Conservation (phyloP, 345 rosid genomes). For the Boechera retrofracta region DNA sequence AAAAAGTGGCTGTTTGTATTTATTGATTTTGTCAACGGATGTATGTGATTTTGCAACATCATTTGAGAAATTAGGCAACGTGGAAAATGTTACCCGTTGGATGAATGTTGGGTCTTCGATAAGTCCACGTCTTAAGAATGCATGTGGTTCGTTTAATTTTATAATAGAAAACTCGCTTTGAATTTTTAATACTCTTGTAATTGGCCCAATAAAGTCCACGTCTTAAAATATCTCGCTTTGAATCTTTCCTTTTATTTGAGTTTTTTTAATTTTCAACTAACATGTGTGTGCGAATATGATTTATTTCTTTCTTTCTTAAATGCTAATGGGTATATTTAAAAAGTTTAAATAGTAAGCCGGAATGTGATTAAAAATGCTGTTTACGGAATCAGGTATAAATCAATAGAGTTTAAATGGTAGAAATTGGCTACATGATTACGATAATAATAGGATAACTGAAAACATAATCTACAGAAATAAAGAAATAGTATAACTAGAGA, state of each 20-base stretch:
- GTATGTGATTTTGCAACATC: background rate
- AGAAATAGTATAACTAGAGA: no score
- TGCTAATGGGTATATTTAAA: no score
- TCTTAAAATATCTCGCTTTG: no score
- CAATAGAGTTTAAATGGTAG: no score
- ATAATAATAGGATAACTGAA: no score
- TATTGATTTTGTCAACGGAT: background rate
- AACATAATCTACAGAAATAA: no score
- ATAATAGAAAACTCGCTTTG: background rate
- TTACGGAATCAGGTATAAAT: no score
- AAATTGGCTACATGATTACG: no score
- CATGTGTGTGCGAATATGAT: background rate
- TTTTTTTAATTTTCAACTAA: background rate
- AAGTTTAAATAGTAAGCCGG: background rate
- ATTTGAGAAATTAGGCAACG: background rate
- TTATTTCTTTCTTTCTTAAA: no score
- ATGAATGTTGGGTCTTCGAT: slow-evolving; percentile 6
- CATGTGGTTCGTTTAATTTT: background rate
- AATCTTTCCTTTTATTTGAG: background rate
- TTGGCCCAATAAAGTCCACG: background rate
- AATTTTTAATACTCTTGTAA: background rate
- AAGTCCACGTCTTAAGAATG: background rate
- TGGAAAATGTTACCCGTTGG: slow-evolving; percentile 6
- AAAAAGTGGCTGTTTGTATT: background rate
- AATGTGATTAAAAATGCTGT: background rate